Base-by-base conservation (phyloP, 768 basidiomycete genomes). In the Mycena capillaripes region DNA sequence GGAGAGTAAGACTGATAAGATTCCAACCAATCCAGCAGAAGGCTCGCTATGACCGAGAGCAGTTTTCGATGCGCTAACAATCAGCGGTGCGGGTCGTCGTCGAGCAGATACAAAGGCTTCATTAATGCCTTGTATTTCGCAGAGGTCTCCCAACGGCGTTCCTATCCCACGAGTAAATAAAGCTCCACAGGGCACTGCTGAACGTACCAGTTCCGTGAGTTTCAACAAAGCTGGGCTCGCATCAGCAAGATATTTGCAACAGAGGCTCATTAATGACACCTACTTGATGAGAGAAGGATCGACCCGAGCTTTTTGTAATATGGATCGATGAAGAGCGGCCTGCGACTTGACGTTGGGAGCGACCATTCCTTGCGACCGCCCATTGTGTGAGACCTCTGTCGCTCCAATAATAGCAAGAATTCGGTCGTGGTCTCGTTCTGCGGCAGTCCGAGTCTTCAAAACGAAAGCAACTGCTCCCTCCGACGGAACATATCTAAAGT, bases 91-190 rank as follows among this genome's bases (percentile, higher is more conserved):
- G 14, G 25, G 1, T 30, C 40, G 53, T 11, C 16, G 30, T 10
- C 44, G 36, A 7, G 38, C 14, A 44, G 59, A 36, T 46, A 52
- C 30, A 63, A 75, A 75, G 30, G 60, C 70, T 7, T 58, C 70
- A 19, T 71, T 75, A 9, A 75, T 71, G n/a, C 66, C 74, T 23
- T 72, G 74, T 40, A 75, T 72, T 58, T 75, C 74, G 19, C 58
- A 65, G n/a, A 69, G 61, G 68, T 75, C 74, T 21, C 74, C 74
- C 61, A 70, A 40, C 5, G 69, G 48, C 21, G 69, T 70, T 30
- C 69, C 69, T 70, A 32, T n/a, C 19, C 29, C 38, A n/a, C 36
- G 25, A 52, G 5, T 19, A 40, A 29, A 38, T 16, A 60, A 32
- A 8, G 34, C 25, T 63, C 32, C 29, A 10, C 11, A 53, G 23